Evolutionary conservation across 176 grass and related monocot genomes (phyloP).

Genomic region (Musa itinerans): DNA sequence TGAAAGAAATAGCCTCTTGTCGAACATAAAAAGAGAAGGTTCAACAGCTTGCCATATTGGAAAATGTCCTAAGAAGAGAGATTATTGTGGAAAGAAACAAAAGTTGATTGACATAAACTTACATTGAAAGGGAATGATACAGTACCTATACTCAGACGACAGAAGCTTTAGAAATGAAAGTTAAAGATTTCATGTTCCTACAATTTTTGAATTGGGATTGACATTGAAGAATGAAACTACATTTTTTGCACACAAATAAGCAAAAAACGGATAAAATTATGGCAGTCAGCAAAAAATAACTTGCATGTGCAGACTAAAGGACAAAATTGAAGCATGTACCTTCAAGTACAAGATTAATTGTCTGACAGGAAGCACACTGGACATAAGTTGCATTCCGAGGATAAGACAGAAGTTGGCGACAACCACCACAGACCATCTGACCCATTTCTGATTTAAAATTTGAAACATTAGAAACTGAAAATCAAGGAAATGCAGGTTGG

Average conservation of each 20-base stretch:
- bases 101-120: neutral
- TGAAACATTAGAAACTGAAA: constrained; percentile 6
- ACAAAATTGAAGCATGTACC: constrained; percentile 30
- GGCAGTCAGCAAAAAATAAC: neutral
- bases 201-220: neutral
- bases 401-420: constrained; percentile 63
- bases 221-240: neutral
- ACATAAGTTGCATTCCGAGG: constrained; percentile 50
- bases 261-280: neutral
- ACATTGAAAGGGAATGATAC: neutral
- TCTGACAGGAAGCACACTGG: constrained; percentile 57
- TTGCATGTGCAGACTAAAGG: neutral
- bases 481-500: neutral
- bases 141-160: neutral
- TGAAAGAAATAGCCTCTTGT: neutral
- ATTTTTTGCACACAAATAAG: neutral
- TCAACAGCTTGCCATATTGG: neutral
- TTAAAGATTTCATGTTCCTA: neutral
- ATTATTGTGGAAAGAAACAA: neutral
- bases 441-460: constrained; percentile 58
- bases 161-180: neutral
- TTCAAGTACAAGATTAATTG: constrained; percentile 78
- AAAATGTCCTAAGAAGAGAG: neutral
- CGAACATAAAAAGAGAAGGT: neutral
- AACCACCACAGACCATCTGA: constrained; percentile 79